A percentile compares a stretch with the other conserved stretches of the same genome.
These are phyloP conservation scores for Neurospora sp. DNA, from an alignment of 495 filamentous ascomycete genomes.

Conservation along the genomic window DNA sequence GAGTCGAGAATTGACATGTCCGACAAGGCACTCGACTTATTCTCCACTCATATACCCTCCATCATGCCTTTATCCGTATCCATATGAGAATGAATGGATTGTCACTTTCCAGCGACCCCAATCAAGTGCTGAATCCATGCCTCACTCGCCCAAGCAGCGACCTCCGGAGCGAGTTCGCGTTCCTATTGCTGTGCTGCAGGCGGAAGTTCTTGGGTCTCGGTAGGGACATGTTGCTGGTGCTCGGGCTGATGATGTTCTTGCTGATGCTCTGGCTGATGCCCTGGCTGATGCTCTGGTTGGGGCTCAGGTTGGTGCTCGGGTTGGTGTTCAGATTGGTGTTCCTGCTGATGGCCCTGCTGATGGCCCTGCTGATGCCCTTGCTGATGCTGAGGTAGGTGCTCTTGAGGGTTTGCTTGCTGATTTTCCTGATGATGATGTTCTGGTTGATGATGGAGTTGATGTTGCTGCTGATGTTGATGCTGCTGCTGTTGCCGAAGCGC, in stretches of 20 bases:
- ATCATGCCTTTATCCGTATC: not conserved
- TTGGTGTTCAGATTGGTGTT: not conserved
- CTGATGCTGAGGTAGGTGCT: not conserved
- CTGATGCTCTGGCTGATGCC: not conserved
- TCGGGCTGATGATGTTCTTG: not conserved
- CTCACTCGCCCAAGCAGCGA: not conserved
- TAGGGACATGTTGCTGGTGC: not conserved
- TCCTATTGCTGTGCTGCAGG: not conserved
- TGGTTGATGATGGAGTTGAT: not conserved
- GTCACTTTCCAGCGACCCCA: not conserved
- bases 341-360: not conserved
- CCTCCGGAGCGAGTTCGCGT: not conserved
- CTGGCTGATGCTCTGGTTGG: not conserved
- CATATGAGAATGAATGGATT: not conserved
- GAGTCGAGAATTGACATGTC: not conserved
- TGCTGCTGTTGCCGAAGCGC: slow-evolving; percentile 10
- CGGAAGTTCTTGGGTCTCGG: not conserved
- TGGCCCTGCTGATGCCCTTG: not conserved
- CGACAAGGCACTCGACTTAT: not conserved
- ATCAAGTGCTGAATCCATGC: not conserved
- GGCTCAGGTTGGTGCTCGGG: not conserved
- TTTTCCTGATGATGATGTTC: not conserved
- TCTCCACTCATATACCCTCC: not conserved
- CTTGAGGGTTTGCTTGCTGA: not conserved
- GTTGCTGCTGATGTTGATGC: not conserved